Conservation (phyloP, 2,329 filamentous ascomycete genomes). For the Aplosporella prunicola region DNA sequence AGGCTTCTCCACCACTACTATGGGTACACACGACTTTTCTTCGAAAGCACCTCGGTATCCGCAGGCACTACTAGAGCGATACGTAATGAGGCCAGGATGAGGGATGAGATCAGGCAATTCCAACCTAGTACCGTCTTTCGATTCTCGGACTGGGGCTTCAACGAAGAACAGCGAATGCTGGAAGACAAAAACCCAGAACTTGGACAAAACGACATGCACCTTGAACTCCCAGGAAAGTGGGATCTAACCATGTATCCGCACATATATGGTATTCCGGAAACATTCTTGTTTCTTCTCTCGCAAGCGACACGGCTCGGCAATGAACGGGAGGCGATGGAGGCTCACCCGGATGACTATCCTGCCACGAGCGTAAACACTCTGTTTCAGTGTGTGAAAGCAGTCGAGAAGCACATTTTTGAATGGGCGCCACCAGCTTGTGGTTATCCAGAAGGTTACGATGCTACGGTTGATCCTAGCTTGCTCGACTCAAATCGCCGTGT, state of each 20-base stretch:
- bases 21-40: constrained; percentile 36
- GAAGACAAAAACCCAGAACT: neutral
- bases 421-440: neutral
- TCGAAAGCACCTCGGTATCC: constrained; percentile 33
- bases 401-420: neutral
- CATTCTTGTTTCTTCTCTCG: constrained; percentile 36
- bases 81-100: neutral
- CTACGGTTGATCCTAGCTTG: constrained; percentile 13
- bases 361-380: neutral
- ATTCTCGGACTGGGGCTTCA: neutral
- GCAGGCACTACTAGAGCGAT: neutral
- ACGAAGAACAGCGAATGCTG: neutral
- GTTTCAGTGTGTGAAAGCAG: neutral
- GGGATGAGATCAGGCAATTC: constrained; percentile 14
- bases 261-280: constrained; percentile 36
- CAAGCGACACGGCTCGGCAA: constrained; percentile 37
- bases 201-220: constrained; percentile 28
- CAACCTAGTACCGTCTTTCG: neutral
- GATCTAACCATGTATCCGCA: constrained; percentile 29
- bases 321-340: constrained; percentile 4
- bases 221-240: constrained; percentile 14
- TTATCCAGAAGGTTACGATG: constrained; percentile 10
- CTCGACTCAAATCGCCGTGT: neutral
- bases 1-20: constrained; percentile 41
- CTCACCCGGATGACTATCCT: too few relatives aligned